Evolutionary conservation across 2,329 filamentous ascomycete species (phyloP).

Genomic region (Pyrenophora seminiperda): DNA sequence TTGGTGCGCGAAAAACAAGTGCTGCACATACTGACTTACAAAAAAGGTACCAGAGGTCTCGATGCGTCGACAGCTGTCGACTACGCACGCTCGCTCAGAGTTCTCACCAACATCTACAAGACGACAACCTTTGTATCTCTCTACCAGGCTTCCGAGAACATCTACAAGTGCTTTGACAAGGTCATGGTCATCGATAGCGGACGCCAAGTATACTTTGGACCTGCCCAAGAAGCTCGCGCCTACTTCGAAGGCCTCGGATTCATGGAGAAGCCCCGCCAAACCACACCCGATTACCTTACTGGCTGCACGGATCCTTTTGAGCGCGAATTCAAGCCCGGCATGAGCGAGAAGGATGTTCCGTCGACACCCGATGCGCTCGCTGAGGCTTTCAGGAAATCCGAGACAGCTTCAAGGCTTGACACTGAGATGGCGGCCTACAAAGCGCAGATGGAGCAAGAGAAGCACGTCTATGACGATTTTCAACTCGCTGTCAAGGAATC

Average conservation of each 20-base stretch:
- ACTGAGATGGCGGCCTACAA: conserved; percentile 74
- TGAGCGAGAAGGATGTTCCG: conserved; percentile 69
- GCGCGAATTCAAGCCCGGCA: conserved; percentile 72
- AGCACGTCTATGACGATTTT: conserved; percentile 75
- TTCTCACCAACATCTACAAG: conserved; percentile 80
- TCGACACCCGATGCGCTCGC: conserved; percentile 69
- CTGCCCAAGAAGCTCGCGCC: conserved; percentile 65
- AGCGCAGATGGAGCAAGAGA: conserved; percentile 65
- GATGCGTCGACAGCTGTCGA: conserved; percentile 57
- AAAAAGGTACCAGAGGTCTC: conserved; percentile 49
- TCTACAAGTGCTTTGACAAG: conserved; percentile 81
- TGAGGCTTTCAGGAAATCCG: conserved; percentile 71
- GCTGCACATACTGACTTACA: no score
- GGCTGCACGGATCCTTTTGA: conserved; percentile 85
- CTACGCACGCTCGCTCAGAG: conserved; percentile 55
- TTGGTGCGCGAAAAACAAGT: no score
- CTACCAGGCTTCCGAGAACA: conserved; percentile 84
- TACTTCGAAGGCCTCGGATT: conserved; percentile 83
- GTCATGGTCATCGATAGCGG: conserved; percentile 80
- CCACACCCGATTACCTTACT: conserved; percentile 80
- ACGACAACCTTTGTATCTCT: conserved; percentile 84
- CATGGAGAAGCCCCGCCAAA: conserved; percentile 74
- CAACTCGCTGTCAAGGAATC: conserved; percentile 74
- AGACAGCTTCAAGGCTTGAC: conserved; percentile 61
- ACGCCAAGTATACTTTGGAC: conserved; percentile 76